Base-by-base conservation (phyloP, 176 grass and related monocot species). In the Lolium perenne region DNA sequence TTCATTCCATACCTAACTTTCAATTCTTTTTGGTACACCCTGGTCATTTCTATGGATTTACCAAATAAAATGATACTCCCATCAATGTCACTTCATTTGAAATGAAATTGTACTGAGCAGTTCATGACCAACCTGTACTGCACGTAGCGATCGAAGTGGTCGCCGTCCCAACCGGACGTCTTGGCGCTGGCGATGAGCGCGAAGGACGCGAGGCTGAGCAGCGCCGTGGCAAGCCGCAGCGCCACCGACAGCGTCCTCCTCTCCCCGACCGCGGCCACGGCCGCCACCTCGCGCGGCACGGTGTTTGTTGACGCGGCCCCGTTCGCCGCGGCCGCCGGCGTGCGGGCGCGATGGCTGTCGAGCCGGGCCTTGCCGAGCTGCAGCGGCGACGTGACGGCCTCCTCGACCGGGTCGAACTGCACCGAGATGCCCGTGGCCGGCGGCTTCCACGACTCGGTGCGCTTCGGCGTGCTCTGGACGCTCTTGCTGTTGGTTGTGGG, bases 141-240 rank as follows among this genome's bases (percentile, higher is more conserved):
- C 26, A 51, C 62, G 60, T 99, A 89, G 55, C 87, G 94, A 53
- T 47, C 83, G 86, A 80, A 99, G 85, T 62, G 79, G 83, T 99
- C 97, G 38, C 97, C 97, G 54, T 86, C 97, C 97, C 97, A 99
- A 0, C 97, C 97, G 38, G 81, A 21, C 13, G 94, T 99, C 65
- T 84, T 66, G 55, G 90, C 94, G 77, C 90, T 93, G 11, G 61
- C 88, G 83, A 99, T 97, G 22, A 94, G 71, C 77, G 97, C 88
- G 82, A 97, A 97, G 25, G 97, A 80, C 3, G 85, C 86, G 80
- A 99, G 76, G 82, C 90, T 93, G 51, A 99, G 67, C 80, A 85
- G 47, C 22, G 89, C 90, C 70, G 90, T 91, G 84, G 76, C 90
- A 78, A 99, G n/a, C 83, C 97, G 93, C 82, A 99, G 92, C 47